Conservation (phyloP, 1,284 basidiomycete genomes). For the Cutaneotrichosporon spelunceum region DNA sequence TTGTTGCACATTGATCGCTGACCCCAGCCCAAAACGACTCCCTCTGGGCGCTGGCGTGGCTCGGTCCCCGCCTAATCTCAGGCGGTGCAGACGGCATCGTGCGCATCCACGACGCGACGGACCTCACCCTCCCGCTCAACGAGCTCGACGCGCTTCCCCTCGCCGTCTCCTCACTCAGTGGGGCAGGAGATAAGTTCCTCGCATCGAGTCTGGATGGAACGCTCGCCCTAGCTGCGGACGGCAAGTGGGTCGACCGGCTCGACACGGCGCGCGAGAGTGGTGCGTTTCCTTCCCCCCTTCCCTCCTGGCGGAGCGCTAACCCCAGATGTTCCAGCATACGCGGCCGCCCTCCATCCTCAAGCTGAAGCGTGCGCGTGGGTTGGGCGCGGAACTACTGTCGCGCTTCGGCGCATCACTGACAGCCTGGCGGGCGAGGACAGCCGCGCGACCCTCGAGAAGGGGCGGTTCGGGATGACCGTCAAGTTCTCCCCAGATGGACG, state of each 20-base stretch:
- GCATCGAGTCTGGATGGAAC: slow-evolving; percentile 77
- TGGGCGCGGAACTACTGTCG: slow-evolving; percentile 69
- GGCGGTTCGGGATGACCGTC: slow-evolving; percentile 76
- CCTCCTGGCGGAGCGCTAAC: slow-evolving; percentile 4
- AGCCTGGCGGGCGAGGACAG: slow-evolving; percentile 48
- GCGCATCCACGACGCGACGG: slow-evolving; percentile 53
- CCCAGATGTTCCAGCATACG: slow-evolving; percentile 62
- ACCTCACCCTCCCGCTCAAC: slow-evolving; percentile 59
- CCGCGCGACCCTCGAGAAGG: slow-evolving; percentile 63
- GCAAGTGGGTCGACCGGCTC: slow-evolving; percentile 60
- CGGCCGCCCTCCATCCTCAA: slow-evolving; percentile 70
- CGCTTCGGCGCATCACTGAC: slow-evolving; percentile 43
- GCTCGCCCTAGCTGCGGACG: slow-evolving; percentile 63
- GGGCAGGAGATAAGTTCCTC: slow-evolving; percentile 62
- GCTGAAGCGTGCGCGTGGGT: slow-evolving; percentile 72
- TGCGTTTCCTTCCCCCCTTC: slow-evolving; percentile 48
- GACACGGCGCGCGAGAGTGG: slow-evolving; percentile 75
- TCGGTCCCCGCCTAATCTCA: slow-evolving; percentile 31
- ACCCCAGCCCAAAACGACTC: slow-evolving; percentile 37
- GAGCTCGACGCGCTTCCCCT: slow-evolving; percentile 67
- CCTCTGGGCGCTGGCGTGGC: slow-evolving; percentile 44
- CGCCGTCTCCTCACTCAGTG: slow-evolving; percentile 68
- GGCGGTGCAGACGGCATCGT: slow-evolving; percentile 46
- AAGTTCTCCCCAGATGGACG: slow-evolving; percentile 77
- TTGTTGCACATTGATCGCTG: background rate